phyloP scores from a whole-genome alignment of 306 rosid species.

The Vigna hirtella region DNA sequence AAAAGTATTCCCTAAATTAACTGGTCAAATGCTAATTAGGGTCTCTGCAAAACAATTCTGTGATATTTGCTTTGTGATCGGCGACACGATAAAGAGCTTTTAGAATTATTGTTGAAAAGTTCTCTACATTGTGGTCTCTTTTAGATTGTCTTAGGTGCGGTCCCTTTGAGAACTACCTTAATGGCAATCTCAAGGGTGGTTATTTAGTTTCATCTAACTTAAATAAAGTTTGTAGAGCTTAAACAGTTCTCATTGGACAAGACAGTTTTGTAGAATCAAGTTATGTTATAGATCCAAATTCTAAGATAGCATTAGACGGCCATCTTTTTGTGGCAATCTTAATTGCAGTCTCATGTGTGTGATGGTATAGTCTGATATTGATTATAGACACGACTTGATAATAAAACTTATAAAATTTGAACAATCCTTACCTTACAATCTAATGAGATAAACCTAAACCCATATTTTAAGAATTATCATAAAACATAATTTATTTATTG shows the following conservation, averaged over 20 bases:
- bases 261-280: too few species aligned
- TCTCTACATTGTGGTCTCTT: background rate
- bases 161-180: too few species aligned
- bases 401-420: background rate
- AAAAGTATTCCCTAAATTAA: constrained; percentile 20
- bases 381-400: background rate
- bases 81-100: background rate
- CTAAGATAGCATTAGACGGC: background rate
- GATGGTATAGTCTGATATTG: background rate
- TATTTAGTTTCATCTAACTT: too few species aligned
- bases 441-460: too few species aligned
- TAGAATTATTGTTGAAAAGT: background rate
- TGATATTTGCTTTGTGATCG: constrained; percentile 33
- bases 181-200: too few species aligned
- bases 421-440: background rate
- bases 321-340: too few species aligned
- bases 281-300: background rate
- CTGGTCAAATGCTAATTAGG: background rate
- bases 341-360: too few species aligned
- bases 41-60: background rate
- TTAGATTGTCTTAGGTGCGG: background rate
- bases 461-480: background rate
- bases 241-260: too few species aligned
- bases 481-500: background rate
- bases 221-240: too few species aligned